These are phyloP conservation scores for Nicotiana attenuata DNA, from an alignment of 257 asterid species.

Conservation along the genomic window DNA sequence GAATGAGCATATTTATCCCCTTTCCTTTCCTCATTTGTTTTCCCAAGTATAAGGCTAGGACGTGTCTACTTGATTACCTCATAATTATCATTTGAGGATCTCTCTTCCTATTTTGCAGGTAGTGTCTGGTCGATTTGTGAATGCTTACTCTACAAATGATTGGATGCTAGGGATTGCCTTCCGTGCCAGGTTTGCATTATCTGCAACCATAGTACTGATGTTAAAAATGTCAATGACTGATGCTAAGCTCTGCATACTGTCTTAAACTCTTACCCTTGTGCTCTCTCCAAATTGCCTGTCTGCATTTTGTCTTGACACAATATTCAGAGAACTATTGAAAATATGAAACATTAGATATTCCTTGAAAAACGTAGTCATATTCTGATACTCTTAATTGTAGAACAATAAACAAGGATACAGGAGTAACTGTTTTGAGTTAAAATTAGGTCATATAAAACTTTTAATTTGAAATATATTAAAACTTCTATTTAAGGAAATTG, in stretches of 20 bases:
- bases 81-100: slow-evolving; percentile 5
- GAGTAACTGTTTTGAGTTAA: background rate
- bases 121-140: slow-evolving; percentile 90
- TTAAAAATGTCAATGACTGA: background rate
- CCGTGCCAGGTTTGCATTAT: slow-evolving; percentile 65
- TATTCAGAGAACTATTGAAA: background rate
- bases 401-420: background rate
- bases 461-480: background rate
- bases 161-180: slow-evolving; percentile 98
- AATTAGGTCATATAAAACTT: background rate
- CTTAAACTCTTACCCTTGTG: background rate
- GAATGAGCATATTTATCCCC: background rate
- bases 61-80: slow-evolving; percentile 12
- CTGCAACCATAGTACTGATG: background rate
- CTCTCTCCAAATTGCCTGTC: background rate
- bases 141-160: slow-evolving; percentile 76
- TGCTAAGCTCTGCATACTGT: background rate
- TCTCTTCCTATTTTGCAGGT: slow-evolving; percentile 43
- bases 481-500: background rate
- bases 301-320: background rate
- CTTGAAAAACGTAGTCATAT: background rate
- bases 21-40: slow-evolving; percentile 3
- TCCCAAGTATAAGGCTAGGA: background rate
- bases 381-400: background rate
- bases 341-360: background rate